phyloP scores from a whole-genome alignment of 2,329 filamentous ascomycete species.

The Xylaria sp. region DNA sequence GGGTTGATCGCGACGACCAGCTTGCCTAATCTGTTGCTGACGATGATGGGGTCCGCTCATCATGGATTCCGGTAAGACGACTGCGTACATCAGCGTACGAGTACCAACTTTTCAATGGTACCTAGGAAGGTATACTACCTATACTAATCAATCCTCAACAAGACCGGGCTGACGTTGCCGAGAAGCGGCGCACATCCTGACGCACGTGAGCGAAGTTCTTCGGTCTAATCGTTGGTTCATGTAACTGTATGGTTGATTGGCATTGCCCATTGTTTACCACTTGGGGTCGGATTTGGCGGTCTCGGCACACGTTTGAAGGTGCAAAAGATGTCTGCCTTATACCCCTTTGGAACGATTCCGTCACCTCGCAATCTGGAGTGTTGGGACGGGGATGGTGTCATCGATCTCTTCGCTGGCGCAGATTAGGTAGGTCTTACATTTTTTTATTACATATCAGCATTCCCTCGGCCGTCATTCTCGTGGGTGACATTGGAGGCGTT shows the following conservation, averaged over 20 bases:
- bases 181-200: background rate
- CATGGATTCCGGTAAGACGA: background rate
- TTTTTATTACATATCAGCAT: background rate
- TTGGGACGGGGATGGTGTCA: background rate
- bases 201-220: slow-evolving; percentile 8
- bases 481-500: slow-evolving; percentile 8
- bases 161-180: background rate
- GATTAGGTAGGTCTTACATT: background rate
- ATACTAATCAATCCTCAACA: background rate
- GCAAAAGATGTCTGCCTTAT: background rate
- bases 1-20: slow-evolving; percentile 1
- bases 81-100: background rate
- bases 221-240: background rate
- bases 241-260: too few species aligned
- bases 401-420: background rate
- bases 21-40: slow-evolving; percentile 5
- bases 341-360: background rate
- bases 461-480: background rate
- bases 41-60: background rate
- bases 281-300: too few species aligned
- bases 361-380: background rate
- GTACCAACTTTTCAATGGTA: too few species aligned
- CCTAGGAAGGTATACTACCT: too few species aligned
- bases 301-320: background rate
- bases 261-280: too few species aligned